phyloP scores from a whole-genome alignment of 2,329 filamentous ascomycete species.

The Alternaria burnsii region DNA sequence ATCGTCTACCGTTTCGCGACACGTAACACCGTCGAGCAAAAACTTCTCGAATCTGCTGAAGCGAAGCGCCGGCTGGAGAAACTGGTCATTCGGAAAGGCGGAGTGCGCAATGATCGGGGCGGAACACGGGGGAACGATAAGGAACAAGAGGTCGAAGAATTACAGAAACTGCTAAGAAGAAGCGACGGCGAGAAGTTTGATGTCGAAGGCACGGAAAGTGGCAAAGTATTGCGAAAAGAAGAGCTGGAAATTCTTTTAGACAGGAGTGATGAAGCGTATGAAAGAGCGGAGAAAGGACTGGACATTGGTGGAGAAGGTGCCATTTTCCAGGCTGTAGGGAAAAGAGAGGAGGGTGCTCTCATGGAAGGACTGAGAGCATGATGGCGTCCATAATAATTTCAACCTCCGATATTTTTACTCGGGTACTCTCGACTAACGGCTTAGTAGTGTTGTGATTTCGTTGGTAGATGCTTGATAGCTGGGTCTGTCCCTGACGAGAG shows the following conservation, averaged over 20 bases:
- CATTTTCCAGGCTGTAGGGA: conserved; percentile 80
- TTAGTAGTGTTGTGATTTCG: not conserved
- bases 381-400: not conserved
- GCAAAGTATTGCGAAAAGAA: conserved; percentile 75
- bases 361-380: conserved; percentile 59
- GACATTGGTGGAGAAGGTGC: conserved; percentile 70
- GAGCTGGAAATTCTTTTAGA: conserved; percentile 85
- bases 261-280: conserved; percentile 72
- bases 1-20: conserved; percentile 94
- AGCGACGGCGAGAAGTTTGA: conserved; percentile 77
- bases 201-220: conserved; percentile 61
- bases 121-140: conserved; percentile 57
- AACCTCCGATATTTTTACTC: not conserved
- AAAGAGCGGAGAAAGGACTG: conserved; percentile 78
- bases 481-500: not conserved
- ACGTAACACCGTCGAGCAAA: conserved; percentile 90
- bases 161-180: conserved; percentile 56
- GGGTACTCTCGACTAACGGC: not conserved
- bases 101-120: conserved; percentile 66
- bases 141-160: conserved; percentile 58
- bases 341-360: conserved; percentile 65
- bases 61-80: conserved; percentile 93
- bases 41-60: conserved; percentile 84
- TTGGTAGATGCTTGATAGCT: not conserved
- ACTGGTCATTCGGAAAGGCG: conserved; percentile 91